Conservation (phyloP, 768 basidiomycete species). For the Phaeotremella fagi region DNA sequence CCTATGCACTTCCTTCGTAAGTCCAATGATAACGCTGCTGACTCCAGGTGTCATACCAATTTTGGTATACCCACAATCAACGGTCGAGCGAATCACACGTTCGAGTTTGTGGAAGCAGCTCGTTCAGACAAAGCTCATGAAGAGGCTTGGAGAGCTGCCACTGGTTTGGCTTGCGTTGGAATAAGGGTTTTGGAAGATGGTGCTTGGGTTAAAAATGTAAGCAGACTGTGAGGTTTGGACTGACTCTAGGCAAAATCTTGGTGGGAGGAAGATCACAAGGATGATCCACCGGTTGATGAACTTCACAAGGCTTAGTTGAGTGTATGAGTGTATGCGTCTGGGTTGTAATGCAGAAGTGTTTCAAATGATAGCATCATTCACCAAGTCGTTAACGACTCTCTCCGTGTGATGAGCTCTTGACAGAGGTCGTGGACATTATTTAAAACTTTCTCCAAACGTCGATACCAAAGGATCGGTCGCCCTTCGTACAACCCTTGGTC, state of each 20-base stretch:
- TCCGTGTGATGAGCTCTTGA: no score
- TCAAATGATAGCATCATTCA: no score
- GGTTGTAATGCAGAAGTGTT: no score
- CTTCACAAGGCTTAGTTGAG: no score
- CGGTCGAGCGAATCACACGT: slow-evolving; percentile 31
- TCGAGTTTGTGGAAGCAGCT: slow-evolving; percentile 31
- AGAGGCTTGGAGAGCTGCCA: slow-evolving; percentile 28
- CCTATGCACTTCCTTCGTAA: background rate
- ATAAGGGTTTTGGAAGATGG: slow-evolving; percentile 21
- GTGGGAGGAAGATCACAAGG: slow-evolving; percentile 5
- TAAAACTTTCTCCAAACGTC: no score
- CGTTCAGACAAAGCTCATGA: slow-evolving; percentile 33
- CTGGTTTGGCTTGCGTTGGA: slow-evolving; percentile 28
- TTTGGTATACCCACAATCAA: slow-evolving; percentile 16
- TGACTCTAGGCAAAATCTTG: background rate
- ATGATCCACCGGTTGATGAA: no score
- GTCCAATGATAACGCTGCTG: slow-evolving; percentile 4
- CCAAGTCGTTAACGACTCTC: no score
- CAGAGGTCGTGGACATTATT: no score
- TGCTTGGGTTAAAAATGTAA: slow-evolving; percentile 16
- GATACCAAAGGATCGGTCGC: no score
- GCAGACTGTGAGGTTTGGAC: background rate
- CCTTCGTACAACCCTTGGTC: no score
- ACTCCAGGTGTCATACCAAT: slow-evolving; percentile 8
- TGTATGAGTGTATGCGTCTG: no score